These are phyloP conservation scores for Piromyces sp. DNA, from an alignment of 192 early-diverging fungal genomes.

Conservation along the genomic window DNA sequence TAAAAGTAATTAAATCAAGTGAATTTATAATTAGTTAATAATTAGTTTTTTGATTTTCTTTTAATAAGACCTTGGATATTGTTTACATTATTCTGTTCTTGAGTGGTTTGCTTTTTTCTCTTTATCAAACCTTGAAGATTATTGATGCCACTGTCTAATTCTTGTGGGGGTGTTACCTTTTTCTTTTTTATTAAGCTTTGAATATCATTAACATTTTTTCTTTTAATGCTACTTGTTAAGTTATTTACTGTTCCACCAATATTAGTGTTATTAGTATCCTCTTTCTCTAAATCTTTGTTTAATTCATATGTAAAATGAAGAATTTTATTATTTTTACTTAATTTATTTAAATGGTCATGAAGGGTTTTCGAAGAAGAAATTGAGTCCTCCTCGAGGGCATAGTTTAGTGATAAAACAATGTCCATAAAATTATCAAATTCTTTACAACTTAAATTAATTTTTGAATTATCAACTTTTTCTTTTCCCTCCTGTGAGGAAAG, in stretches of 20 bases:
- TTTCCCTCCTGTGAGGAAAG: background rate
- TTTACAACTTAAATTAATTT: background rate
- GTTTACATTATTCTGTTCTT: background rate
- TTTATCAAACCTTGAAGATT: background rate
- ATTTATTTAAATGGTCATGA: background rate
- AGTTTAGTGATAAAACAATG: background rate
- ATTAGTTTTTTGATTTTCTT: background rate
- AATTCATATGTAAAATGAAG: background rate
- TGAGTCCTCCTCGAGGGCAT: background rate
- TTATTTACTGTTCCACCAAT: background rate
- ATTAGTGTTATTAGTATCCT: background rate
- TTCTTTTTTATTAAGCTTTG: background rate
- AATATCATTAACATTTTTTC: background rate
- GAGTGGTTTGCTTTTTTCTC: background rate
- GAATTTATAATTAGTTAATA: too few relatives aligned
- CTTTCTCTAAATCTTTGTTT: background rate
- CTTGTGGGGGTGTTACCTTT: background rate
- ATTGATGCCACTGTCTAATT: background rate
- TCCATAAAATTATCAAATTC: background rate
- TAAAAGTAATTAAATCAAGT: too few relatives aligned
- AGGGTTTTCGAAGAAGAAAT: background rate
- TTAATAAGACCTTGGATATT: background rate
- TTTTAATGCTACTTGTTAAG: background rate
- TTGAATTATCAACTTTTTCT: background rate
- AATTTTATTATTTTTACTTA: background rate